Conservation (phyloP, 306 rosid species). For the Rubus idaeus region DNA sequence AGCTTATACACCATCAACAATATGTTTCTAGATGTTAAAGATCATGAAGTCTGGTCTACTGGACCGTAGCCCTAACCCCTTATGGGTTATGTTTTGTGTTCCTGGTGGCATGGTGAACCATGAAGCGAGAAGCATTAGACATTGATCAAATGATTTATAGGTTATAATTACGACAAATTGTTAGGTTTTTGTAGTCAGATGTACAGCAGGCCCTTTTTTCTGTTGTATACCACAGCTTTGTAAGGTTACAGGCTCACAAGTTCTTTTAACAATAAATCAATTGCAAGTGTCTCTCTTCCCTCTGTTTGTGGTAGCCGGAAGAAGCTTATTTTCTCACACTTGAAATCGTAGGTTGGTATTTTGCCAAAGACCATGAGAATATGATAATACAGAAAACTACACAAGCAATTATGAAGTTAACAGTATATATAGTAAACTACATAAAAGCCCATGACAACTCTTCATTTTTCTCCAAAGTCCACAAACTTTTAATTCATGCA, state of each 20-base stretch:
- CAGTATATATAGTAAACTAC: too few relatives aligned
- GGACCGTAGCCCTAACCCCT: background rate
- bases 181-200: slow-evolving; percentile 5
- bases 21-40: background rate
- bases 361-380: too few relatives aligned
- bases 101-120: background rate
- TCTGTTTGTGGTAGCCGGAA: too few relatives aligned
- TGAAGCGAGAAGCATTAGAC: background rate
- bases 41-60: background rate
- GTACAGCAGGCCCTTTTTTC: background rate
- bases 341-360: too few relatives aligned
- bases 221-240: background rate
- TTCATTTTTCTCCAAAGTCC: too few relatives aligned
- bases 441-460: too few relatives aligned
- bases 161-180: background rate
- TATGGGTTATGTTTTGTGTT: background rate
- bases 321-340: too few relatives aligned
- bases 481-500: too few relatives aligned
- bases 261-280: background rate
- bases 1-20: background rate
- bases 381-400: too few relatives aligned
- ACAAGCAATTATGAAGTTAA: too few relatives aligned
- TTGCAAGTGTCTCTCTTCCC: background rate
- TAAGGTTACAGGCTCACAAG: background rate
- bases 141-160: background rate